Evolutionary conservation across 164 flowering plant genomes (phyloP).

Genomic region (Magnolia changhungtana): DNA sequence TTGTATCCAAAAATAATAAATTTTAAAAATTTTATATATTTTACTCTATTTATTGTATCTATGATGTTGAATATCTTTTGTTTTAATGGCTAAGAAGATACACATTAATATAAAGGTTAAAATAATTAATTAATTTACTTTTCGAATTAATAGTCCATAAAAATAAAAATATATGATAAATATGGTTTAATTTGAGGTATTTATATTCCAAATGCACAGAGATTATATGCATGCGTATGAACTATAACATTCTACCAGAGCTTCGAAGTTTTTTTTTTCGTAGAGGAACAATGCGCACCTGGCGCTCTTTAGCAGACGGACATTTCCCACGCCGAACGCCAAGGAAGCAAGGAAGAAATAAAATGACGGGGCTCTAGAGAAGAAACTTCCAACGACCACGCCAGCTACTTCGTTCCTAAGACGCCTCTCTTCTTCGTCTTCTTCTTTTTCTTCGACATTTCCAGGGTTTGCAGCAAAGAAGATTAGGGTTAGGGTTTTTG

Average conservation of each 20-base stretch:
- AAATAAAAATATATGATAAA: no score
- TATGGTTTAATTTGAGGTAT: no score
- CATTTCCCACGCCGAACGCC: not conserved
- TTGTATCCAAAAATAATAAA: no score
- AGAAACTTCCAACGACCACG: not conserved
- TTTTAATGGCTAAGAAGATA: no score
- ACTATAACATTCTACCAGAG: not conserved
- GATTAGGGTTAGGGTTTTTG: not conserved
- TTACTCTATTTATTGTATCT: no score
- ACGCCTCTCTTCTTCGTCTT: not conserved
- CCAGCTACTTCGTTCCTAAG: not conserved
- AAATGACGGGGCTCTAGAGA: not conserved
- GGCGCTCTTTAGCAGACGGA: not conserved
- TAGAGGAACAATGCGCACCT: not conserved
- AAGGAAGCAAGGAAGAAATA: not conserved
- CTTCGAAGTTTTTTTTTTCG: not conserved
- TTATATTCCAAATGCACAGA: no score
- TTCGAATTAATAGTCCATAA: no score
- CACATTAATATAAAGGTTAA: no score
- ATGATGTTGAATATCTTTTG: no score
- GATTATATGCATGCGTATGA: no score
- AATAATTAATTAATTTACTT: no score
- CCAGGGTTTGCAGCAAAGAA: not conserved
- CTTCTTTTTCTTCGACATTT: not conserved
- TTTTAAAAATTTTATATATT: no score